Evolutionary conservation across 163 green algal species (phyloP), one percentile per base, ranked within the genome.

Genomic region (Chloroidium sp.): DNA sequence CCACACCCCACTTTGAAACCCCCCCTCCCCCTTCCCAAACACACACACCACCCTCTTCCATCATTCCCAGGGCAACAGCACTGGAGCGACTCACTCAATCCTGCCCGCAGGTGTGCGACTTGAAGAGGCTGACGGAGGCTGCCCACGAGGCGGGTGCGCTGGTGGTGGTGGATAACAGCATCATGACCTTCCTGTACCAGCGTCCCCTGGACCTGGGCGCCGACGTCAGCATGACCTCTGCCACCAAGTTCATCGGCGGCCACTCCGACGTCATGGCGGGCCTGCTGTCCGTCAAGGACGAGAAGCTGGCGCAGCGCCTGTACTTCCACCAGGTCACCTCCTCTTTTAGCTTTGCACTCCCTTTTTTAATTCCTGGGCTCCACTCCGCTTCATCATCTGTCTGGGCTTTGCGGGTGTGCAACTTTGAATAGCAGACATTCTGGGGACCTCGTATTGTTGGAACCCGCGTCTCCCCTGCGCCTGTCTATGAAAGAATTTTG

Each of bases 31-130:
- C 36, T 36, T 36, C 36, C 36, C 36, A 36, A 36, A 36, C 36
- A 36, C 36, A 36, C 36, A 36, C 36, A 36, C 36, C 36, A 36
- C 36, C 36, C 36, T 36, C 36, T 36, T 36, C 36, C 36, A 36
- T 36, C 36, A 36, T 36, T 36, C 36, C 36, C 36, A 36, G 36
- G 36, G 36, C 36, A 36, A 36, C 36, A 36, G 36, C 36, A 36
- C 86, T 99, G 67, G 96, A 99, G 90, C 95, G 90, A 0, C 96
- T 95, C 13, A 99, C 96, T 76, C 99, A 99, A 85, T 96, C 96
- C 14, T 92, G 95, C 79, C 95, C 98, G 92, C 90, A 97, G 84
- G 85, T 96, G 62, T 95, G 90, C 85, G 94, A 97, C 88, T 92
- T 97, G 59, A 69, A 76, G 8, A 90, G 88, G 2, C 91, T 98